Evolutionary conservation across 768 basidiomycete species (phyloP), one percentile per base, ranked within the genome.

Genomic region (Pleurotus ostreatus): DNA sequence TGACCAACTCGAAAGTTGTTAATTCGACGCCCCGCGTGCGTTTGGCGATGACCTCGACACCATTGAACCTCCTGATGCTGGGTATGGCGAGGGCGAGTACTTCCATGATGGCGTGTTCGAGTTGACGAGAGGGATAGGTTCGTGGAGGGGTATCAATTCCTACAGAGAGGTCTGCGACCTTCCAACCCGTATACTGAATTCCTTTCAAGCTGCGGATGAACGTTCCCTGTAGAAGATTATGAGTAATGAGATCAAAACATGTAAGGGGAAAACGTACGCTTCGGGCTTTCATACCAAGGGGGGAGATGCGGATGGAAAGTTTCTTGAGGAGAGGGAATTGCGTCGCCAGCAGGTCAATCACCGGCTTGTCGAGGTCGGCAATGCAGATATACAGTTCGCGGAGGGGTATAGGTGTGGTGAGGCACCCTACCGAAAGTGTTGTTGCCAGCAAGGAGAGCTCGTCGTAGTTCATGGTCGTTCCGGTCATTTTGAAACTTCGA

Each of bases 21-120:
- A 23, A 15, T 22, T 43, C 51, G n/a, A 22, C 39, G 2, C 39
- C 51, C 16, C 12, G 18, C 16, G 20, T 13, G 13, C 7, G 39
- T 37, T 9, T 22, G 18, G 51, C 37, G n/a, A 15, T 40, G 39
- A 53, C 38, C 20, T 39, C 51, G 25, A 9, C 13, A 18, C 39
- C 39, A 9, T 53, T 53, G 51, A 53, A 53, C 12, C 39, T 18
- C 23, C 22, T 53, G 39, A 53, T 53, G 18, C 51, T 53, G 23
- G 51, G 51, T 15, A 41, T 38, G 9, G 51, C n/a, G 39, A 53
- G 39, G 22, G 51, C 51, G n/a, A 53, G 26, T 39, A 53, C 41
- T 39, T 53, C 51, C 51, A 53, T 53, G 51, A 53, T 53, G 16
- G 51, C 39, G 22, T 53, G 51, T 8, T 39, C 39, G 15, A 53